Evolutionary conservation across 257 asterid species (phyloP), one percentile per base, ranked within the genome.

Genomic region (Solanum corneliomulleri): DNA sequence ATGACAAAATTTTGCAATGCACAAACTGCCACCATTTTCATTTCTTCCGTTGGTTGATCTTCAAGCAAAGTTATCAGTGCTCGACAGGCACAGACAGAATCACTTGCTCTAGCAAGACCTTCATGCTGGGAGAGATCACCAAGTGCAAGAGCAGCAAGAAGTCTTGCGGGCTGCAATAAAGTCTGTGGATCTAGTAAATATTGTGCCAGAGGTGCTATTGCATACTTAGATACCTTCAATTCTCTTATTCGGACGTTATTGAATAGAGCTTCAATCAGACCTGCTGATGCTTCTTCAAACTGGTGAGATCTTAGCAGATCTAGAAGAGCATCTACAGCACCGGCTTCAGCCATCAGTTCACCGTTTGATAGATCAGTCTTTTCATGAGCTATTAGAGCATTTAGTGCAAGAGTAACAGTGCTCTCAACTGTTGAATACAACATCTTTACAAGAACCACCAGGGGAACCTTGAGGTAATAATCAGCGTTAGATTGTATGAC

Each of bases 121-220:
- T 94, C 98, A 71, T 96, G 97, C 89, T 94, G 98, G 21, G 98
- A 96, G 83, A 96, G 98, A 84, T 96, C 94, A 64, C 98, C 98
- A 76, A 96, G 98, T 84, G 96, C 94, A 87, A 96, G 98, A 85
- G 98, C 93, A 37, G 96, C 96, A 62, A 96, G 92, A 91, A 96
- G 96, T 91, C 87, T 92, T 85, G 93, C 91, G 5, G 94, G 81
- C 82, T 92, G 93, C 52, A 96, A 94, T 88, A 44, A 90, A 87
- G 98, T 96, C 90, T 93, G 97, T 68, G 98, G 96, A 92, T 96
- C 98, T 31, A 94, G 91, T 91, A 96, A 89, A 88, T 96, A 94
- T 64, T 96, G 98, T 76, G 98, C 93, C 25, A 96, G 93, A 72
- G 98, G 98, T 52, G 98, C 96, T 45, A 96, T 93, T 71, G 98